Evolutionary conservation across 345 rosid species (phyloP).

Genomic region (Erucastrum elatum): DNA sequence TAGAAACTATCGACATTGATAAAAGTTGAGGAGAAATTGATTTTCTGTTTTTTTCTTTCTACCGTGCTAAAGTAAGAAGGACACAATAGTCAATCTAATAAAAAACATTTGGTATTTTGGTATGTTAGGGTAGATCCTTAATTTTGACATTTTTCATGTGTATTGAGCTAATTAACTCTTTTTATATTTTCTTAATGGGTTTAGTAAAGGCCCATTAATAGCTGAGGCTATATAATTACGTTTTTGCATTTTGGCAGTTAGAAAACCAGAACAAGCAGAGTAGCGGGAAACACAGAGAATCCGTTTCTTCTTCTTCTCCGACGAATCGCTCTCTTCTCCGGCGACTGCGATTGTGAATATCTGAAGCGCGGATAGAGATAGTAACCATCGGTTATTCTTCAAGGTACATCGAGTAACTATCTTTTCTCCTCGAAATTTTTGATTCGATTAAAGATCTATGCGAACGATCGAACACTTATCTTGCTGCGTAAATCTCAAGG

Average conservation of each 20-base stretch:
- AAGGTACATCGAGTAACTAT: background rate
- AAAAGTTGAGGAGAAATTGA: too few species aligned
- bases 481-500: background rate
- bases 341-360: background rate
- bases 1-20: too few species aligned
- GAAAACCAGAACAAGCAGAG: background rate
- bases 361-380: background rate
- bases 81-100: too few species aligned
- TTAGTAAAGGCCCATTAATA: background rate
- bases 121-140: too few species aligned
- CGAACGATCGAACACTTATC: background rate
- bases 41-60: too few species aligned
- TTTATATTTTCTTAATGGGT: background rate
- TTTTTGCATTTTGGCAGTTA: background rate
- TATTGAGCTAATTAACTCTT: too few species aligned
- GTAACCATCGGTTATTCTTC: background rate
- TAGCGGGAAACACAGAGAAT: slow-evolving; percentile 25
- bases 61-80: too few species aligned
- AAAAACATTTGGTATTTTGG: too few species aligned
- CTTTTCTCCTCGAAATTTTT: background rate
- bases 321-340: background rate
- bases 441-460: background rate
- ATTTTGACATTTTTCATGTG: too few species aligned
- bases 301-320: background rate
- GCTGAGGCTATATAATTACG: background rate